A percentile compares a stretch with the other conserved stretches of the same genome.
Evolutionary conservation across 805 yeast species (phyloP).

Genomic region (Candida ficus): DNA sequence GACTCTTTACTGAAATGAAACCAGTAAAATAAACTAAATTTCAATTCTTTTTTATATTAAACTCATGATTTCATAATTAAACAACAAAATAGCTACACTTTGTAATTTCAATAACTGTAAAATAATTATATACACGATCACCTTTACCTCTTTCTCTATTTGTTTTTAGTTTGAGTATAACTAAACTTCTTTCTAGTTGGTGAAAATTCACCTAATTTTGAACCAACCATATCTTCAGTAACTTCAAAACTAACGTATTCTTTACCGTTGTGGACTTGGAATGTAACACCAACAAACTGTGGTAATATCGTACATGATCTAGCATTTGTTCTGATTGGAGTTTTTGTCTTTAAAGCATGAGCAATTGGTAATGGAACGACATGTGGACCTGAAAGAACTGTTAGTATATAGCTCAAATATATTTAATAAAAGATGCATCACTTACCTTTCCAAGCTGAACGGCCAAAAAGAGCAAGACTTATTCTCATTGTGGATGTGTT

Average conservation of each 20-base stretch:
- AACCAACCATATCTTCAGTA: conserved; percentile 95
- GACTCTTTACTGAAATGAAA: too few relatives aligned
- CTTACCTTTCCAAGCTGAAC: conserved; percentile 58
- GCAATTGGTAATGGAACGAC: conserved; percentile 93
- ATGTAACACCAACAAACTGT: conserved; percentile 89
- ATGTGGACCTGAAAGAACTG: conserved; percentile 57
- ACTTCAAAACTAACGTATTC: conserved; percentile 86
- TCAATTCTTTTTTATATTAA: too few relatives aligned
- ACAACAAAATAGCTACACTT: too few relatives aligned
- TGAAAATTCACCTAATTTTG: conserved; percentile 91
- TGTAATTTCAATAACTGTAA: too few relatives aligned
- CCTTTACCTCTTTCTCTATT: conserved; percentile 16
- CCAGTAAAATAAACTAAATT: too few relatives aligned
- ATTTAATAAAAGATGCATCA: not conserved
- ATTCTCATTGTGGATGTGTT: conserved; percentile 38
- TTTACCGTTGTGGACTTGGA: conserved; percentile 94
- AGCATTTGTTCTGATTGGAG: conserved; percentile 94
- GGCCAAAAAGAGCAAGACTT: conserved; percentile 33
- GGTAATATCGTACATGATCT: conserved; percentile 93
- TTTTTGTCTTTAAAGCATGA: conserved; percentile 71
- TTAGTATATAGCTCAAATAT: not conserved
- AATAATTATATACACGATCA: conserved; percentile 3
- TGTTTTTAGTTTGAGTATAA: conserved; percentile 73
- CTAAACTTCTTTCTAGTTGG: conserved; percentile 86
- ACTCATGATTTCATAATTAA: too few relatives aligned